Percentiles rank a stretch among this genome's conserved stretches.
phyloP scores from a whole-genome alignment of 148 eudicot genomes.

The Chenopodium berlandieri region DNA sequence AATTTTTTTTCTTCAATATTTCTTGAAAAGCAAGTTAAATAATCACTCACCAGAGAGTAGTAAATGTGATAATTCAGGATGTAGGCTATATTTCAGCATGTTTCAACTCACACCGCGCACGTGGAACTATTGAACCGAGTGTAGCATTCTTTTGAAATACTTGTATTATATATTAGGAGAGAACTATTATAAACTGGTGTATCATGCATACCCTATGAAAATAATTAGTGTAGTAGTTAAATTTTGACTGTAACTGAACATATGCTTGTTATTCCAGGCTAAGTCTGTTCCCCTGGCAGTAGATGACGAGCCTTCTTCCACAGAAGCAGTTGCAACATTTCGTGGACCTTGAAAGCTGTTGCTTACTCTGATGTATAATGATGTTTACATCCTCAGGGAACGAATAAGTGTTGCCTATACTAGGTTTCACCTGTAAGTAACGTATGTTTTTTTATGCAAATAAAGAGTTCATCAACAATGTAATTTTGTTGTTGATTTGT shows the following conservation, averaged over 20 bases:
- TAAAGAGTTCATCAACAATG: not conserved
- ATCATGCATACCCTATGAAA: not conserved
- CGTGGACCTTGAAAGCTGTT: conserved; percentile 36
- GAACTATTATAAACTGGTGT: not conserved
- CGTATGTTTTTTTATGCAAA: not conserved
- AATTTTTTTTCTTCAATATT: no score
- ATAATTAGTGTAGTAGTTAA: not conserved
- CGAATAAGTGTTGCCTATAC: not conserved
- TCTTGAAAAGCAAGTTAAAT: no score
- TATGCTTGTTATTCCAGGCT: conserved; percentile 45
- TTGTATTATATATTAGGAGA: not conserved
- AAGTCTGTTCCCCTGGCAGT: conserved; percentile 60
- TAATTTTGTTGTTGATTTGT: not conserved
- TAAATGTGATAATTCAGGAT: no score
- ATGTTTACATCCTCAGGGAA: not conserved
- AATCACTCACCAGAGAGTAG: no score
- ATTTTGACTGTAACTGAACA: not conserved
- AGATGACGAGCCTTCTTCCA: conserved; percentile 44
- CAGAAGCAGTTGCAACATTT: conserved; percentile 32
- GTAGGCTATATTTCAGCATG: no score
- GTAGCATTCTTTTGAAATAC: not conserved
- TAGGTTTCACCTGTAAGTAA: not conserved
- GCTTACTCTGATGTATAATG: not conserved
- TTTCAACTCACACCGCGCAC: no score
- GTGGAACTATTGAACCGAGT: not conserved